Percentiles rank a stretch among this genome's conserved stretches.
These are phyloP conservation scores for Avena sativa DNA, from an alignment of 176 grass and related monocot genomes.

Conservation along the genomic window DNA sequence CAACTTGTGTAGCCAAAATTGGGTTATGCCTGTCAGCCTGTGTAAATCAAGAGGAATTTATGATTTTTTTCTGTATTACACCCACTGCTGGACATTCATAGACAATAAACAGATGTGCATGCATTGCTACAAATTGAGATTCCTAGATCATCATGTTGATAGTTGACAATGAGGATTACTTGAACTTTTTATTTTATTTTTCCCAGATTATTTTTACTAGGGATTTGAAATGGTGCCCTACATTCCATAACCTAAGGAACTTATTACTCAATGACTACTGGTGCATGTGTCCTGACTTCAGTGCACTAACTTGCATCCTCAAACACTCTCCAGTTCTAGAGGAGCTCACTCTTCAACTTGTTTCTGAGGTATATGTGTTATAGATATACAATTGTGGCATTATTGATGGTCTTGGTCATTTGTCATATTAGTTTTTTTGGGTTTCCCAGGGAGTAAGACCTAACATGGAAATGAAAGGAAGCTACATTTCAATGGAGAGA, in stretches of 20 bases:
- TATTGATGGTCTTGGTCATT: not conserved
- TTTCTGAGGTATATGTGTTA: not conserved
- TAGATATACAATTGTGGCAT: not conserved
- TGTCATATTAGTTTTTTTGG: not conserved
- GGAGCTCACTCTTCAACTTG: conserved; percentile 26
- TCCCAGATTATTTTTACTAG: conserved; percentile 31
- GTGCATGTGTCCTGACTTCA: not conserved
- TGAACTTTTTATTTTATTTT: not conserved
- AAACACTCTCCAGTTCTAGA: conserved; percentile 29
- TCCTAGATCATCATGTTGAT: conserved; percentile 17
- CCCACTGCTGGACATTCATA: not conserved
- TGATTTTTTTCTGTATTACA: not conserved
- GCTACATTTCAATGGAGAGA: not conserved
- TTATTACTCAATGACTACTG: conserved; percentile 17
- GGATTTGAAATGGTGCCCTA: conserved; percentile 39
- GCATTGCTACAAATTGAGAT: not conserved
- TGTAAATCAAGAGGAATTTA: not conserved
- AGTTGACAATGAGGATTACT: not conserved
- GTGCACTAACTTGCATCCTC: conserved; percentile 20
- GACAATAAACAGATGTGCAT: not conserved
- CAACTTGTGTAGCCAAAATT: not conserved
- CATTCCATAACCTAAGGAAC: conserved; percentile 26
- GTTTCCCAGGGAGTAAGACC: not conserved
- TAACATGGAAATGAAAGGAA: not conserved
- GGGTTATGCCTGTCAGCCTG: not conserved